Evolutionary conservation across 257 asterid genomes (phyloP).

Genomic region (Leptodermis oblonga): DNA sequence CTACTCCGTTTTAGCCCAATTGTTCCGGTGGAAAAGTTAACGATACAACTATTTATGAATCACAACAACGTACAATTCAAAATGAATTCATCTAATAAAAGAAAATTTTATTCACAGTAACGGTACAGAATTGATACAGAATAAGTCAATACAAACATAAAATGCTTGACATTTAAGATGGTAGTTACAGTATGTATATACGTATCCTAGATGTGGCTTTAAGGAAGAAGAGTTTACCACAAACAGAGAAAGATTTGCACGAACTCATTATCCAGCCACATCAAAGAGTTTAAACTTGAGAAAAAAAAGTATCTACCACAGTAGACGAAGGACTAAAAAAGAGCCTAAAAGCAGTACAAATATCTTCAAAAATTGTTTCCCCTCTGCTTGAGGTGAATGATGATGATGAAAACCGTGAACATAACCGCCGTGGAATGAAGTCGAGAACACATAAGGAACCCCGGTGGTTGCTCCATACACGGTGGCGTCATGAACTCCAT

Average conservation of each 20-base stretch:
- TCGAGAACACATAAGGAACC: slow-evolving; percentile 57
- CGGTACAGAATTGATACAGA: too few species aligned
- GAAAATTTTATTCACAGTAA: too few species aligned
- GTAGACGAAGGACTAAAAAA: background rate
- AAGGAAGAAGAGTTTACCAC: background rate
- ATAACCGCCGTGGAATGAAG: slow-evolving; percentile 73
- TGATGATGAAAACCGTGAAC: slow-evolving; percentile 54
- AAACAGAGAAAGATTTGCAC: background rate
- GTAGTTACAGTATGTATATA: background rate
- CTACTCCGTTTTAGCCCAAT: too few species aligned
- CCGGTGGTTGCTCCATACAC: slow-evolving; percentile 76
- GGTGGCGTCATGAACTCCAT: slow-evolving; percentile 77
- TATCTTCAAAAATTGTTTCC: slow-evolving; percentile 55
- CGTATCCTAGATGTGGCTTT: background rate
- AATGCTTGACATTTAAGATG: too few species aligned
- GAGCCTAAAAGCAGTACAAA: slow-evolving; percentile 39
- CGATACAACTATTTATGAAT: too few species aligned
- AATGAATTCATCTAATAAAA: too few species aligned
- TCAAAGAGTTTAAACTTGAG: background rate
- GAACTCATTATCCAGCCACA: background rate
- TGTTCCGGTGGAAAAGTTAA: too few species aligned
- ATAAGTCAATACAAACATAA: too few species aligned
- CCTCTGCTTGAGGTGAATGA: slow-evolving; percentile 41
- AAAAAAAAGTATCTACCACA: background rate
- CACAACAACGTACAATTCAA: too few species aligned